phyloP scores from a whole-genome alignment of 2,329 filamentous ascomycete genomes.

The Paracoccidioides brasiliensis region DNA sequence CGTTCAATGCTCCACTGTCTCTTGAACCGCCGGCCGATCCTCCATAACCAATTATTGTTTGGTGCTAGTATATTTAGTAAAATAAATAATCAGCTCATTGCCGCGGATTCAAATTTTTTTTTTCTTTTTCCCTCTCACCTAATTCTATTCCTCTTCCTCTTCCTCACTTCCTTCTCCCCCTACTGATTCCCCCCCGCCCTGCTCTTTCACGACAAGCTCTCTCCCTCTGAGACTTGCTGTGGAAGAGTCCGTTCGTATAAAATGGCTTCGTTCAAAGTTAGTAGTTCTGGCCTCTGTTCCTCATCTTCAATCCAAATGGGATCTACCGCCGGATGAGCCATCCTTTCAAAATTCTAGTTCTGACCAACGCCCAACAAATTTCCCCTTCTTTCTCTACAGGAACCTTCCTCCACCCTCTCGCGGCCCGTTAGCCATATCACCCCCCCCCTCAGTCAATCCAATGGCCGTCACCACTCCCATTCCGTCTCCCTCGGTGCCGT shows the following conservation, averaged over 20 bases:
- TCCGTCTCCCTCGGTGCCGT: constrained; percentile 65
- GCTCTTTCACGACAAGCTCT: background rate
- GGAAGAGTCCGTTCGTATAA: background rate
- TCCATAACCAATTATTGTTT: background rate
- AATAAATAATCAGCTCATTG: too few relatives aligned
- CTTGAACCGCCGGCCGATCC: background rate
- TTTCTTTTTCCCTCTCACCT: background rate
- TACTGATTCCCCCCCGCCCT: background rate
- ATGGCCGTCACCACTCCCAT: constrained; percentile 67
- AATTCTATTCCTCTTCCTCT: constrained; percentile 18
- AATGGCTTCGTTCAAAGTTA: constrained; percentile 7
- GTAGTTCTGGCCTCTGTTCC: background rate
- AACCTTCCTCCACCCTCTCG: constrained; percentile 25
- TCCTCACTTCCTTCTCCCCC: background rate
- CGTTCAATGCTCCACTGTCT: background rate
- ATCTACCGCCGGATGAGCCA: too few relatives aligned
- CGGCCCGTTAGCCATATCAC: constrained; percentile 54
- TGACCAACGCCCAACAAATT: background rate
- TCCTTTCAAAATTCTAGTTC: too few relatives aligned
- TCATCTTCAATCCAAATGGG: background rate
- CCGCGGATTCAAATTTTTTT: too few relatives aligned
- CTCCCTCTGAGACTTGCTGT: background rate
- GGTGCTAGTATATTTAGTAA: background rate
- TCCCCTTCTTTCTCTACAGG: constrained; percentile 8
- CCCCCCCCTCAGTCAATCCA: constrained; percentile 48